Evolutionary conservation across 495 filamentous ascomycete genomes (phyloP).

Genomic region (Clavariopsis aquatica): DNA sequence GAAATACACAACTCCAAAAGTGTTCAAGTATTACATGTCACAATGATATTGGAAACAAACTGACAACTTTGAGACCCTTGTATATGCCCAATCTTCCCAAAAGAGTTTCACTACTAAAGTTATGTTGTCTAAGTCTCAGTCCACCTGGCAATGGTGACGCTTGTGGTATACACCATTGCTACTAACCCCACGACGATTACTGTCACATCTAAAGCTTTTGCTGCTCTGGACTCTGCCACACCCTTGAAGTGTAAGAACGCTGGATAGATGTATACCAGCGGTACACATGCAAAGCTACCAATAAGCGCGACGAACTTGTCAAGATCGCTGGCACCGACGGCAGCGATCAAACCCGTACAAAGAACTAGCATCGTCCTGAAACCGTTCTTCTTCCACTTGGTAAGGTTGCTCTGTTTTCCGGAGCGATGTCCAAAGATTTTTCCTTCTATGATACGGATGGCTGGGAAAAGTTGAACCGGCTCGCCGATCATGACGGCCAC

Average conservation of each 20-base stretch:
- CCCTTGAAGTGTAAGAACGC: conserved; percentile 62
- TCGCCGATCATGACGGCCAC: conserved; percentile 62
- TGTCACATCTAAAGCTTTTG: conserved; percentile 54
- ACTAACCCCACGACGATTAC: conserved; percentile 59
- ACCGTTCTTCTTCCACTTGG: conserved; percentile 68
- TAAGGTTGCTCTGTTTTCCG: conserved; percentile 54
- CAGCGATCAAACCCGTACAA: conserved; percentile 54
- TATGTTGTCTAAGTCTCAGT: conserved; percentile 15
- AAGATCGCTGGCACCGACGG: conserved; percentile 59
- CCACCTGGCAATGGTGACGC: conserved; percentile 50
- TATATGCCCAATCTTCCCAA: neutral
- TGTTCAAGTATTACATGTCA: neutral
- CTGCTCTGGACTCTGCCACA: conserved; percentile 52
- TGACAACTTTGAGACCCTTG: neutral
- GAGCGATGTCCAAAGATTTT: conserved; percentile 55
- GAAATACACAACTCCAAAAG: neutral
- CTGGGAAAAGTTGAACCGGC: conserved; percentile 66
- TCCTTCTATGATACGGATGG: conserved; percentile 61
- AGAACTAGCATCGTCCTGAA: conserved; percentile 55
- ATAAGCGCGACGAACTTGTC: conserved; percentile 67
- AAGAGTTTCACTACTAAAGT: neutral
- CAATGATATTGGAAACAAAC: neutral
- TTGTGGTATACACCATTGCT: conserved; percentile 65
- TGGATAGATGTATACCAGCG: conserved; percentile 52
- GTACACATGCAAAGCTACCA: conserved; percentile 61